Base-by-base conservation (phyloP, 1,139 yeast genomes). In the Blastobotrys buckinghamii region DNA sequence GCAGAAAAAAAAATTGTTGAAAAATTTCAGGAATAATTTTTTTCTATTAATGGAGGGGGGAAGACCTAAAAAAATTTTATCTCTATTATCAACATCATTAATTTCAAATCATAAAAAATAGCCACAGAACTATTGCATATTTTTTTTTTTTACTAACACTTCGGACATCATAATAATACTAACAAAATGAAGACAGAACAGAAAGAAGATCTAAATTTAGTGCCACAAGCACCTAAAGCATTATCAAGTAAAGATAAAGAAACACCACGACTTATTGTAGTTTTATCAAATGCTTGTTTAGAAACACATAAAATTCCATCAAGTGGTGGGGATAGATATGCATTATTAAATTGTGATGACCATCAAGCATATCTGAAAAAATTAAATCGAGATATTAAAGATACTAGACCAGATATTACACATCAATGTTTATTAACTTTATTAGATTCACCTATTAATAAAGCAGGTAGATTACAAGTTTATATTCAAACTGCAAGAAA, bases 361-460 rank as follows among this genome's bases (percentile, higher is more conserved):
- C 98, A 92, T 67, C 98, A 92, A 71, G 97, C 97, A 15, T 75
- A 92, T 50, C 74, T 92, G 60, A 84, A 94, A 68, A 90, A 89
- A 66, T 88, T 90, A 95, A 96, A 96, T 43, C 78, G 97, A 64
- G 97, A 92, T 66, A 92, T 92, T 58, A 90, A 96, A 42, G 98
- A 92, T 66, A 97, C 97, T 6, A 81, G 98, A 68, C 98, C 98
- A 19, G 98, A 92, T 68, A 92, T 92, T 62, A 90, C 97, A 42
- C 98, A 92, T 66, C 75, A 68, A 55, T 92, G 98, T 73, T 78
- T 92, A 48, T 75, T 92, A 65, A 92, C 98, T 2, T 75, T 92
- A 57, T 75, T 92, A 61, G 98, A 92, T 66, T 87, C 96, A 13
- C 98, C 98, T 39, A 85, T 92, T 63, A 94, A 92, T 73, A 92